Evolutionary conservation across 768 basidiomycete genomes (phyloP).

Genomic region (Cystofilobasidium bisporidii): DNA sequence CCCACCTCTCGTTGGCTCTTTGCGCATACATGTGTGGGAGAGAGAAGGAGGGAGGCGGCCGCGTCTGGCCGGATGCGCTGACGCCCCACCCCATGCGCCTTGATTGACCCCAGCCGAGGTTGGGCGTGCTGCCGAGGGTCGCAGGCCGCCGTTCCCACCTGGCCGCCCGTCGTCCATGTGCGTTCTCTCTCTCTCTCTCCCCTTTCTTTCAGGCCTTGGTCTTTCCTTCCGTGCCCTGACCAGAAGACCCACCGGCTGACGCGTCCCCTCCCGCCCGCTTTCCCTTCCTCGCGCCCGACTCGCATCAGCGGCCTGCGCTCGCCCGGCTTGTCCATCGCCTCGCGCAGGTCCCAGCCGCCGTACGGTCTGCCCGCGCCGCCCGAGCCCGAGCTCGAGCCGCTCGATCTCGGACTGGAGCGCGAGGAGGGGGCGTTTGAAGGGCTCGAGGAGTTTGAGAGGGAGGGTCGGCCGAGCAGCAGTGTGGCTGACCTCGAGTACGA

Average conservation of each 20-base stretch:
- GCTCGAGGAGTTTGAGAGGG: not conserved
- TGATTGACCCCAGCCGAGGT: not conserved
- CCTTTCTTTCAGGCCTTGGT: not conserved
- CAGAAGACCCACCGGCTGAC: not conserved
- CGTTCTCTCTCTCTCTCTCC: not conserved
- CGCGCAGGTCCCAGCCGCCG: not conserved
- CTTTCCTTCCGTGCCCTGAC: not conserved
- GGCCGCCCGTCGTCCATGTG: not conserved
- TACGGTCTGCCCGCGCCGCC: not conserved
- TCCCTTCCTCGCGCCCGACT: not conserved
- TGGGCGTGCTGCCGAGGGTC: not conserved
- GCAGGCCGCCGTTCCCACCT: not conserved
- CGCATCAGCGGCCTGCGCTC: not conserved
- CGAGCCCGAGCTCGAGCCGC: not conserved
- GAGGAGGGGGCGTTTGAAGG: constrained; percentile 2
- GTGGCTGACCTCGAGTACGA: too few relatives aligned
- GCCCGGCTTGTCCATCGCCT: not conserved
- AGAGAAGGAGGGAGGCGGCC: too few relatives aligned
- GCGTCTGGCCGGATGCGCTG: too few relatives aligned
- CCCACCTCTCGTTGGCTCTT: too few relatives aligned
- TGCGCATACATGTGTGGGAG: too few relatives aligned
- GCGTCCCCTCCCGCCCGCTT: not conserved
- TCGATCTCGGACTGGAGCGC: constrained; percentile 5
- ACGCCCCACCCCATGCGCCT: not conserved
- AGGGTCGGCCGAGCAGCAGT: not conserved